These are phyloP conservation scores for Arxiozyma heterogenica DNA, from an alignment of 1,139 yeast genomes.

Conservation along the genomic window DNA sequence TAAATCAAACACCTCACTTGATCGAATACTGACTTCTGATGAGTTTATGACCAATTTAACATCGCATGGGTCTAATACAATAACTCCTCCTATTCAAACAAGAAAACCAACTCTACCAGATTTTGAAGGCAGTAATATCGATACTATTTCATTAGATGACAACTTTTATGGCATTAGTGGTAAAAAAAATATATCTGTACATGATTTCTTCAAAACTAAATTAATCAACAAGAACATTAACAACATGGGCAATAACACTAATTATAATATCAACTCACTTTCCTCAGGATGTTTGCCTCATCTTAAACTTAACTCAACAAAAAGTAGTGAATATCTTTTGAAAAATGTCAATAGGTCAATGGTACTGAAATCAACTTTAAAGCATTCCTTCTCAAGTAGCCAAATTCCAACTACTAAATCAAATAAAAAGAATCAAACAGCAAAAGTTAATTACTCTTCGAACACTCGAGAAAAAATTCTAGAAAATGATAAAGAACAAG, in stretches of 20 bases:
- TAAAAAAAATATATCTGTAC: not conserved
- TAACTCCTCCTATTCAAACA: conserved; percentile 16
- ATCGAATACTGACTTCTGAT: conserved; percentile 21
- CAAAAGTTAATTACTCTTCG: not conserved
- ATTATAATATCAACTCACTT: not conserved
- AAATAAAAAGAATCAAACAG: not conserved
- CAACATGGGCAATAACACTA: not conserved
- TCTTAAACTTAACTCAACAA: conserved; percentile 1
- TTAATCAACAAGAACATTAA: not conserved
- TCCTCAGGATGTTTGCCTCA: not conserved
- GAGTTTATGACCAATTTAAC: conserved; percentile 29
- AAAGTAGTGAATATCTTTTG: conserved; percentile 18
- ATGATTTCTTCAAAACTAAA: conserved; percentile 5
- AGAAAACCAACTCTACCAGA: not conserved
- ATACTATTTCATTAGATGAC: not conserved
- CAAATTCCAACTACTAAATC: conserved; percentile 4
- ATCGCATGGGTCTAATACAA: conserved; percentile 24
- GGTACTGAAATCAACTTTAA: conserved; percentile 12
- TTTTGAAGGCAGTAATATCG: not conserved
- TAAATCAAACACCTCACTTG: conserved; percentile 16
- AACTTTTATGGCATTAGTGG: conserved; percentile 1
- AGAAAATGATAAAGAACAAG: conserved; percentile 15
- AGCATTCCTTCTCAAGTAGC: conserved; percentile 11
- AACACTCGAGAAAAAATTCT: conserved; percentile 6
- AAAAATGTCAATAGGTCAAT: conserved; percentile 25